Base-by-base conservation (phyloP, 2,329 filamentous ascomycete species). In the Cytospora piceae region DNA sequence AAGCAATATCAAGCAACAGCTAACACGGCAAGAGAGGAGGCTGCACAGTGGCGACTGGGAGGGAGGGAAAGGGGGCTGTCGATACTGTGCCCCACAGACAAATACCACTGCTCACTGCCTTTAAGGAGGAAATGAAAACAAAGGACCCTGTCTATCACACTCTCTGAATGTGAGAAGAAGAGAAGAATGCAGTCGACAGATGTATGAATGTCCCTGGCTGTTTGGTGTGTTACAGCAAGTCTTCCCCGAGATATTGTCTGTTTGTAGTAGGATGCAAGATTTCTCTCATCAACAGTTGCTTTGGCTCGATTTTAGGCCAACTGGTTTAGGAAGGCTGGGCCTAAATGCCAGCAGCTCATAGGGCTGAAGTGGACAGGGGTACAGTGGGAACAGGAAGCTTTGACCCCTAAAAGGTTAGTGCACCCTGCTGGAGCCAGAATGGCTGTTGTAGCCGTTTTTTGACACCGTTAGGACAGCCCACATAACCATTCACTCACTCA, bases 221-320 rank as follows among this genome's bases (percentile, higher is more conserved):
- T 24, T 6, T 49, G 46, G n/a, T 9, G n/a, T 49, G 8, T 49
- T 3, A 22, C 46, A 49, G 9, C 8, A 49, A 3, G 8, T 22
- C 42, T 1, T 49, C 8, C n/a, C 8, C 15, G 17, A 7, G n/a
- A n/a, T 4, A 49, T 24, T 49, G 46, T 49, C 20, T 49, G 46
- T 49, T 12, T 24, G 46, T n/a, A 24, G 46, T 24, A 24, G 8
- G 11, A 49, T 24, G 46, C n/a, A 49, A 49, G 46, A 49, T 49
- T 49, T 72, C 85, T 85, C 72, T 84, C 85, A 39, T 77, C 81
- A 82, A 84, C 84, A 39, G 64, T 70, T 42, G 32, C n/a, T 52
- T 63, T 31, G 60, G 61, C 53, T 51, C n/a, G 27, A 17, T 37
- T 63, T 57, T 46, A 20, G 53, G 54, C 53, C 53, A 39, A 57